Conservation (phyloP, 2,329 filamentous ascomycete species). For the Aspergillus ustus region DNA sequence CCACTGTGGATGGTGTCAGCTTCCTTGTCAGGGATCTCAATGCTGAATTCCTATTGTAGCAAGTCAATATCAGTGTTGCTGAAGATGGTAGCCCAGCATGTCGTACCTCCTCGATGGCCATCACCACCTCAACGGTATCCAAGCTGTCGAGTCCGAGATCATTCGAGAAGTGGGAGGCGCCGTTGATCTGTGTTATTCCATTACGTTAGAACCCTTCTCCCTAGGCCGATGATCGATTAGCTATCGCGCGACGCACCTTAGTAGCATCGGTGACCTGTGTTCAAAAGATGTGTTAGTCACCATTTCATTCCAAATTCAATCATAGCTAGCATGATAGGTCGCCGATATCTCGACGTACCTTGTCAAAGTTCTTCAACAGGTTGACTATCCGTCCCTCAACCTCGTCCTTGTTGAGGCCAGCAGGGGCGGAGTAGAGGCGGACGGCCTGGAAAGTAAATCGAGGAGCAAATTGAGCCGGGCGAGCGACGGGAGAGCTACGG, state of each 20-base stretch:
- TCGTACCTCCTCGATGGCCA: slow-evolving; percentile 96
- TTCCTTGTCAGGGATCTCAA: slow-evolving; percentile 98
- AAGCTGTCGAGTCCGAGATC: slow-evolving; percentile 96
- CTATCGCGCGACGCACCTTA: slow-evolving; percentile 38
- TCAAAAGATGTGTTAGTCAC: slow-evolving; percentile 21
- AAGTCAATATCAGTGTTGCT: slow-evolving; percentile 23
- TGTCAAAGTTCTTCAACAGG: slow-evolving; percentile 95
- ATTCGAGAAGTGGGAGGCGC: slow-evolving; percentile 88
- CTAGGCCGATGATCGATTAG: neutral
- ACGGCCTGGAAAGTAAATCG: slow-evolving; percentile 69
- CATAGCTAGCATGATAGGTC: too few relatives aligned
- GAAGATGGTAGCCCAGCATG: neutral
- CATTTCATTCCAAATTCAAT: neutral
- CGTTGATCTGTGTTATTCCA: slow-evolving; percentile 68
- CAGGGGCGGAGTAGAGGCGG: slow-evolving; percentile 84
- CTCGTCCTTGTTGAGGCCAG: slow-evolving; percentile 78
- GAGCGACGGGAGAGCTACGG: slow-evolving; percentile 65
- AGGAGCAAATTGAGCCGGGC: slow-evolving; percentile 64
- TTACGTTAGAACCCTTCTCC: slow-evolving; percentile 25
- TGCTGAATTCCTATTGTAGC: slow-evolving; percentile 71
- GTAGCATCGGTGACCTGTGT: slow-evolving; percentile 43
- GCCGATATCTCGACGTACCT: slow-evolving; percentile 61
- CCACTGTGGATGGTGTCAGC: slow-evolving; percentile 92
- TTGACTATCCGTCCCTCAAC: slow-evolving; percentile 91
- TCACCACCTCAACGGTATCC: slow-evolving; percentile 98